Conservation (phyloP, 129 eudicot genomes). For the Escallonia rubra region DNA sequence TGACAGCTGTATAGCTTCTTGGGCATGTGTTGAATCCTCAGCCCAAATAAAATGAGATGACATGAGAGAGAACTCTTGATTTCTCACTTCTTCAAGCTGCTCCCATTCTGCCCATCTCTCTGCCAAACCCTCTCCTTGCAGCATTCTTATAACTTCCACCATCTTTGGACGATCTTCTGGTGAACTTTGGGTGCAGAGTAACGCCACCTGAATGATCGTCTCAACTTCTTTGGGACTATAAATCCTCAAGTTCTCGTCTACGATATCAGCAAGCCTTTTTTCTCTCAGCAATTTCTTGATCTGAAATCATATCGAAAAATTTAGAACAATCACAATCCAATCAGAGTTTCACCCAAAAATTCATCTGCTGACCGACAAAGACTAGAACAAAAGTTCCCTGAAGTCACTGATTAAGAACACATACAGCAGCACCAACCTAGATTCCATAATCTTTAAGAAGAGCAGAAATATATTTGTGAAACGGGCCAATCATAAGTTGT, state of each 20-base stretch:
- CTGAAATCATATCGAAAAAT: conserved; percentile 18
- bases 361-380: too few relatives aligned
- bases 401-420: too few relatives aligned
- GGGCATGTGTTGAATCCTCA: conserved; percentile 74
- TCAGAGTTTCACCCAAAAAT: background rate
- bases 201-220: conserved; percentile 72
- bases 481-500: too few relatives aligned
- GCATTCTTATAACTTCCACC: conserved; percentile 74
- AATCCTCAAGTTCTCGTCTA: conserved; percentile 58
- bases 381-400: too few relatives aligned
- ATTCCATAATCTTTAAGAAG: too few relatives aligned
- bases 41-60: conserved; percentile 70
- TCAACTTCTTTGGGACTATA: conserved; percentile 71
- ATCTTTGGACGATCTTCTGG: conserved; percentile 91
- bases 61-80: conserved; percentile 53
- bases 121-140: conserved; percentile 70
- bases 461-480: too few relatives aligned
- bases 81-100: conserved; percentile 59
- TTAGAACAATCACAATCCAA: background rate
- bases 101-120: conserved; percentile 98
- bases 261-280: conserved; percentile 62
- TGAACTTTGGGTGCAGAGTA: conserved; percentile 76
- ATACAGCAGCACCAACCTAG: too few relatives aligned
- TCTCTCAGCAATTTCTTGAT: conserved; percentile 77
- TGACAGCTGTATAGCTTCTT: conserved; percentile 84